These are phyloP conservation scores for Ceratocystis huliohia DNA, from an alignment of 2,329 filamentous ascomycete species.

Conservation along the genomic window DNA sequence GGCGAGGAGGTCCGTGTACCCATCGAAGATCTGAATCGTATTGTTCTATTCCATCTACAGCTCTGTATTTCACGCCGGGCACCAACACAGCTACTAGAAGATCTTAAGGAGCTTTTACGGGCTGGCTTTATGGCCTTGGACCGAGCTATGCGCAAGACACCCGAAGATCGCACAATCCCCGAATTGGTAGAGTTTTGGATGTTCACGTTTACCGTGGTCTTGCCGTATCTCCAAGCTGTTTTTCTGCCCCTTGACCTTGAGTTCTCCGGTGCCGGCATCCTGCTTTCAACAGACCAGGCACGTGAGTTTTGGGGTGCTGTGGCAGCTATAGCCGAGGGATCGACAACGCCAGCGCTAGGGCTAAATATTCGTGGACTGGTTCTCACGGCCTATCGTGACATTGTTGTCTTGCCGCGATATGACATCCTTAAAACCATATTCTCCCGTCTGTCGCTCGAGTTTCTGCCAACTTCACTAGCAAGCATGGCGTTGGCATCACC, in stretches of 20 bases:
- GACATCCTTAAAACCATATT: conserved; percentile 82
- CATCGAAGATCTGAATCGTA: conserved; percentile 69
- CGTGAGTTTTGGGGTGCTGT: conserved; percentile 82
- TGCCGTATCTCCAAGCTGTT: conserved; percentile 90
- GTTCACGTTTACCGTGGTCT: conserved; percentile 75
- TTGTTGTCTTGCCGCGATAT: conserved; percentile 76
- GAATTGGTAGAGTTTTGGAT: conserved; percentile 90
- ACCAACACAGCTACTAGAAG: conserved; percentile 59
- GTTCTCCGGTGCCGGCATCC: conserved; percentile 68
- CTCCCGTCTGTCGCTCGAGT: conserved; percentile 77
- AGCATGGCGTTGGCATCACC: conserved; percentile 43
- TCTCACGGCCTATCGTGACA: conserved; percentile 76
- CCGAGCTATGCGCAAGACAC: conserved; percentile 61
- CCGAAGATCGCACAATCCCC: conserved; percentile 80
- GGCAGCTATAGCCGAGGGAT: conserved; percentile 17
- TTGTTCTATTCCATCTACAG: conserved; percentile 67
- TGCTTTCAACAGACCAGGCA: conserved; percentile 67
- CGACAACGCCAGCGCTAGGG: conserved; percentile 3
- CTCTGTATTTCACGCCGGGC: conserved; percentile 63
- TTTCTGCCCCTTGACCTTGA: conserved; percentile 89
- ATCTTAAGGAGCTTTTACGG: conserved; percentile 60
- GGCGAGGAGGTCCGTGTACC: conserved; percentile 69
- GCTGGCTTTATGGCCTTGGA: conserved; percentile 80
- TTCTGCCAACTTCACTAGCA: conserved; percentile 43
- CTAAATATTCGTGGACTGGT: conserved; percentile 75